These are phyloP conservation scores for Penicillium expansum DNA, from an alignment of 2,329 filamentous ascomycete species.

Conservation along the genomic window DNA sequence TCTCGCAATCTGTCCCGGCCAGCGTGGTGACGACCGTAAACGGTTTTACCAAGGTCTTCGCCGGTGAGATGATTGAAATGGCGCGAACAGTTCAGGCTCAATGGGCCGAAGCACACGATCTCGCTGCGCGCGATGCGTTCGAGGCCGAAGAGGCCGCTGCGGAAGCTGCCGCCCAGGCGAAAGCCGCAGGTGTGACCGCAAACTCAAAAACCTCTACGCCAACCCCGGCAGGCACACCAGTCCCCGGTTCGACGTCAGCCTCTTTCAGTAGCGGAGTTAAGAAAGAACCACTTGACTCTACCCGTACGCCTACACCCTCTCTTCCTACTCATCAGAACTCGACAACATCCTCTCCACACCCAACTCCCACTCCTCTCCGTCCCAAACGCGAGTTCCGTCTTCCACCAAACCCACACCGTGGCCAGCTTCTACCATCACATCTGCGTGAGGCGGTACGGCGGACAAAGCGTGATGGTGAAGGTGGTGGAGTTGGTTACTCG, in stretches of 20 bases:
- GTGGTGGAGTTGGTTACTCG: slow-evolving; percentile 48
- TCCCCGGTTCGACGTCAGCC: neutral
- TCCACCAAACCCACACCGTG: slow-evolving; percentile 47
- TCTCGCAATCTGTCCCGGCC: slow-evolving; percentile 64
- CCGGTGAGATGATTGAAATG: slow-evolving; percentile 64
- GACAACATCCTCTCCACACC: slow-evolving; percentile 1
- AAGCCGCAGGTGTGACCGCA: slow-evolving; percentile 23
- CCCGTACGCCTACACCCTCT: slow-evolving; percentile 14
- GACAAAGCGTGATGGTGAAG: slow-evolving; percentile 50
- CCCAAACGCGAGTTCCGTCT: slow-evolving; percentile 35
- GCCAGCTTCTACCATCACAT: slow-evolving; percentile 49
- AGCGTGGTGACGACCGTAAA: slow-evolving; percentile 63
- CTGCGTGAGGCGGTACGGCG: slow-evolving; percentile 50
- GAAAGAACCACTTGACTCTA: slow-evolving; percentile 23
- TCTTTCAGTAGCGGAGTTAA: slow-evolving; percentile 23
- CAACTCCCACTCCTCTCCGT: slow-evolving; percentile 16
- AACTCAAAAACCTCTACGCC: slow-evolving; percentile 16
- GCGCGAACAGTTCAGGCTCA: slow-evolving; percentile 61
- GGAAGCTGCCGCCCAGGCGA: slow-evolving; percentile 38
- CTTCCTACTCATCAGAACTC: slow-evolving; percentile 11
- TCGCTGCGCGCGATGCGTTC: slow-evolving; percentile 54
- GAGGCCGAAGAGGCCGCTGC: slow-evolving; percentile 58
- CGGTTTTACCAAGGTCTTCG: slow-evolving; percentile 65
- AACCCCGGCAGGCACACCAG: slow-evolving; percentile 15
- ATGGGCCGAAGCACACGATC: slow-evolving; percentile 50